Base-by-base conservation (phyloP, 257 asterid genomes). In the Leonotis leonurus region DNA sequence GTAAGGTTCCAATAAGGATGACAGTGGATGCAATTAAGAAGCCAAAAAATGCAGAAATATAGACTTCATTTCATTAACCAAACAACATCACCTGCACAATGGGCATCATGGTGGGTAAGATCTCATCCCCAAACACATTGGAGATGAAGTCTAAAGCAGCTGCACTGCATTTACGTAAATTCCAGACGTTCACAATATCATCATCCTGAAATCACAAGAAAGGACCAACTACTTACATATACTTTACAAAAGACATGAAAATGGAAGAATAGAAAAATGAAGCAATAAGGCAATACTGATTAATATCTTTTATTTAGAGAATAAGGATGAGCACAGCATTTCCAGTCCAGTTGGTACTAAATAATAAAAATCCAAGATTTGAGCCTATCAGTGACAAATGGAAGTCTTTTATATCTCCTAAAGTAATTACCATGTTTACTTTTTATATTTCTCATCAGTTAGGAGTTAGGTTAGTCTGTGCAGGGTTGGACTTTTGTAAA, bases 151-250 rank as follows among this genome's bases (percentile, higher is more conserved):
- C 87, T 56, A 81, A 80, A 62, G 82, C 87, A 72, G 87, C 87
- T 60, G 87, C 87, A 68, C 99, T 93, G 75, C 99, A 93, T 74
- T 93, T 90, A 60, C 99, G 84, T 65, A 93, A 84, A 78, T 93
- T 93, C 99, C 99, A 93, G 35, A 85, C 68, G 62, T 90, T 93
- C 64, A 85, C 90, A 24, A 83, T 74, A 66, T 89, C 89, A 12
- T 85, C 97, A 75, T 90, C 96, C 79, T 95, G 91, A 36, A 85
- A 85, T 67, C 69, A 80, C 79, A 74, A 76, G 48, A 66, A 75
- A 75, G n/a, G n/a, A 75, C 79, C 83, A 73, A 77, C 85, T 33
- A 75, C 78, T 75, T 79, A 68, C 62, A 30, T 35, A 64, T 24
- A 11, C 27, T 30, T 30, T 33, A 33, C 41, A 4, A 9, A 46